A percentile compares a stretch with the other conserved stretches of the same genome.
Conservation (phyloP, 345 rosid species). For the Pistacia integerrima region DNA sequence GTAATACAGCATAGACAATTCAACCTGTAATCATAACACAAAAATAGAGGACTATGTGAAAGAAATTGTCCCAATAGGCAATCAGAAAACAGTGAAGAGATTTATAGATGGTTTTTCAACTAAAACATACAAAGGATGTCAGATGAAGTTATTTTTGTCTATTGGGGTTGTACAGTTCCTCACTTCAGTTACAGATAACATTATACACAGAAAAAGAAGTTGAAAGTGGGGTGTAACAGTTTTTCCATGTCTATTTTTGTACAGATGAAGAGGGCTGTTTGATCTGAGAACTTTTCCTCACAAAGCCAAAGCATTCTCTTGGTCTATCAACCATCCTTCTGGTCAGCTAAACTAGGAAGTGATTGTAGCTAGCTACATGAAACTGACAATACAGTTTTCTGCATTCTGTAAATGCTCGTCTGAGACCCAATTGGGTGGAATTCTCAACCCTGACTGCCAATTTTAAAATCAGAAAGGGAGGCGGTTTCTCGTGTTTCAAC, state of each 20-base stretch:
- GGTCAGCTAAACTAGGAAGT: conserved; percentile 25
- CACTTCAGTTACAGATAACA: not conserved
- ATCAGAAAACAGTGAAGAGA: not conserved
- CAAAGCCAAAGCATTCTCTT: conserved; percentile 14
- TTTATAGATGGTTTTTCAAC: not conserved
- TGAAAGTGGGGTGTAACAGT: not conserved
- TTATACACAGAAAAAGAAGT: not conserved
- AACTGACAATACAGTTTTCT: not conserved
- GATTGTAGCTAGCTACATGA: conserved; percentile 9
- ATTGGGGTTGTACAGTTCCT: conserved; percentile 9
- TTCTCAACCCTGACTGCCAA: conserved; percentile 42
- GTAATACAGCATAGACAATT: too few relatives aligned
- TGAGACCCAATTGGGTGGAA: not conserved
- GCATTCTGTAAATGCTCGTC: conserved; percentile 11
- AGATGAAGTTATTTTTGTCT: not conserved
- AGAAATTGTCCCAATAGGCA: too few relatives aligned
- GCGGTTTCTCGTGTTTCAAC: conserved; percentile 55
- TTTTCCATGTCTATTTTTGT: conserved; percentile 22
- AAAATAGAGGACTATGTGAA: too few relatives aligned
- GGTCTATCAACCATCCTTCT: not conserved
- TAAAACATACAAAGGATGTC: not conserved
- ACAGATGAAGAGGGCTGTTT: conserved; percentile 23
- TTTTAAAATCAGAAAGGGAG: conserved; percentile 40
- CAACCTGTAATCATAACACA: too few relatives aligned
- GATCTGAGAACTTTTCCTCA: conserved; percentile 8